Evolutionary conservation across 2,329 filamentous ascomycete genomes (phyloP).

Genomic region (Pyrenophora teres): DNA sequence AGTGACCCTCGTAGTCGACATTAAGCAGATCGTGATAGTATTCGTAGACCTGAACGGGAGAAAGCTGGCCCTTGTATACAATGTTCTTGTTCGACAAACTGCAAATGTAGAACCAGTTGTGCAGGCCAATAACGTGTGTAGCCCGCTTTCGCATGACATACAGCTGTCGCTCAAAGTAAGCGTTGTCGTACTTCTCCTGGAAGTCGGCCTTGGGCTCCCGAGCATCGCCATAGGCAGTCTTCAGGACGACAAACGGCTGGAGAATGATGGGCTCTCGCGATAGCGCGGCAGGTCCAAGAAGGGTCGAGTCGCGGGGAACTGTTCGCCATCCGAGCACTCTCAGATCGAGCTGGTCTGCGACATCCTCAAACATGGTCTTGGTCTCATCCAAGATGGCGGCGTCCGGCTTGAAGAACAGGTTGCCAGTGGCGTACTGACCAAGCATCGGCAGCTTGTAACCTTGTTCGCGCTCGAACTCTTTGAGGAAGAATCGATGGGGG

Average conservation of each 20-base stretch:
- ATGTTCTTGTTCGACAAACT: constrained; percentile 98
- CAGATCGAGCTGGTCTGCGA: constrained; percentile 84
- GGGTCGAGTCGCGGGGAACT: constrained; percentile 88
- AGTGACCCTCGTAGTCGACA: constrained; percentile 96
- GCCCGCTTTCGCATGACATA: constrained; percentile 94
- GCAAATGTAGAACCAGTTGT: constrained; percentile 99
- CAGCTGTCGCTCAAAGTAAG: constrained; percentile 87
- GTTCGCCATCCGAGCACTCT: constrained; percentile 95
- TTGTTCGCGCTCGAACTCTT: constrained; percentile 94
- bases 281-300: constrained; percentile 88
- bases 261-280: constrained; percentile 94
- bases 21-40: constrained; percentile 98
- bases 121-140: constrained; percentile 89
- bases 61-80: constrained; percentile 96
- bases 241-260: constrained; percentile 91
- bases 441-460: constrained; percentile 82
- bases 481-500: constrained; percentile 96
- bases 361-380: constrained; percentile 89
- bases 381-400: constrained; percentile 87
- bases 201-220: constrained; percentile 79
- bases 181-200: constrained; percentile 78
- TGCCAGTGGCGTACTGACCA: constrained; percentile 95
- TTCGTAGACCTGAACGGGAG: constrained; percentile 93
- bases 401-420: constrained; percentile 98
- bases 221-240: constrained; percentile 81